Evolutionary conservation across 345 rosid species (phyloP).

Genomic region (Eucalyptus rudis): DNA sequence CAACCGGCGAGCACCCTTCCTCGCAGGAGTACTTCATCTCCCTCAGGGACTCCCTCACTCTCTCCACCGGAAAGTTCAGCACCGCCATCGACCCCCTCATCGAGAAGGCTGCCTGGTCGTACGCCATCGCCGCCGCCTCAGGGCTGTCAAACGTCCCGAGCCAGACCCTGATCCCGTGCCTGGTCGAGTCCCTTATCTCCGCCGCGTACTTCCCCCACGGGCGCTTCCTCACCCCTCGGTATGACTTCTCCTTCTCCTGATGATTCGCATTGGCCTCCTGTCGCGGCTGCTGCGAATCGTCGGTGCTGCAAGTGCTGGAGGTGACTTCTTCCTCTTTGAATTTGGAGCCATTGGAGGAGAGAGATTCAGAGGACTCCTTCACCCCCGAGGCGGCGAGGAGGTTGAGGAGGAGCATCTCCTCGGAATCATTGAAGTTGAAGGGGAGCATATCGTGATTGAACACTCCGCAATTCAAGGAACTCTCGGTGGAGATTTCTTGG

Average conservation of each 20-base stretch:
- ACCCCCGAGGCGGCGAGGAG: conserved; percentile 13
- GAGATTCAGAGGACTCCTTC: conserved; percentile 21
- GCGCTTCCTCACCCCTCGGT: conserved; percentile 30
- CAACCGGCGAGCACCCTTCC: conserved; percentile 33
- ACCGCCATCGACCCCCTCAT: conserved; percentile 26
- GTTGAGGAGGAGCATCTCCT: conserved; percentile 10
- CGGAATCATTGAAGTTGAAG: conserved; percentile 23
- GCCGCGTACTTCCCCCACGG: conserved; percentile 50
- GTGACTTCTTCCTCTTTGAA: conserved; percentile 16
- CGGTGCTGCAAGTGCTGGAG: not conserved
- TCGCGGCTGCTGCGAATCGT: not conserved
- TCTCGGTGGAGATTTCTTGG: conserved; percentile 13
- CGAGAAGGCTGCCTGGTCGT: conserved; percentile 35
- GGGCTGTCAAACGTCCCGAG: conserved; percentile 33
- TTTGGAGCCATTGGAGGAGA: not conserved
- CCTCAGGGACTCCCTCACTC: conserved; percentile 25
- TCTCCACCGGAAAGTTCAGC: conserved; percentile 27
- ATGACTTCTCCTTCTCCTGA: conserved; percentile 9
- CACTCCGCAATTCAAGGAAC: not conserved
- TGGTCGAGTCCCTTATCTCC: conserved; percentile 30
- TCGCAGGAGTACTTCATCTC: conserved; percentile 13
- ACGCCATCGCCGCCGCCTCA: conserved; percentile 34
- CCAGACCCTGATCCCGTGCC: conserved; percentile 33
- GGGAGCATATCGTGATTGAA: conserved; percentile 12
- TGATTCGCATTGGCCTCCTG: not conserved